Evolutionary conservation across 441 rosid species (phyloP).

Genomic region (Pelargonium fulgidum): DNA sequence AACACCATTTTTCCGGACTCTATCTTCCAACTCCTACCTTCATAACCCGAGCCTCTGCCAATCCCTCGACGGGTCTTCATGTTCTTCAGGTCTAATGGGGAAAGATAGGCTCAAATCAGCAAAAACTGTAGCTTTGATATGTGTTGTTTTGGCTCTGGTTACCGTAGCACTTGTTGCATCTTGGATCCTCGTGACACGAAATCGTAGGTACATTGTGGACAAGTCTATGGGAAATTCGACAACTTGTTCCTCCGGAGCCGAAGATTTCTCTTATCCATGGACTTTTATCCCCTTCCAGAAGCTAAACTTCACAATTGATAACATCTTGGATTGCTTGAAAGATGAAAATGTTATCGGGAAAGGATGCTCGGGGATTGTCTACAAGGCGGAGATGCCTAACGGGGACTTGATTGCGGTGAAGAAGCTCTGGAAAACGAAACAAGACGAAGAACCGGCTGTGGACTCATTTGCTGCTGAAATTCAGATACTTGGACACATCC

Average conservation of each 20-base stretch:
- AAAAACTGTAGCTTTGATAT: conserved; percentile 58
- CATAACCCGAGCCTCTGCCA: conserved; percentile 55
- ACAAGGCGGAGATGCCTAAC: conserved; percentile 72
- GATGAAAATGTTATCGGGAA: conserved; percentile 85
- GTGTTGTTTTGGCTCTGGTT: conserved; percentile 52
- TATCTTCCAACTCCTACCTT: conserved; percentile 52
- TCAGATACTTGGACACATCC: conserved; percentile 80
- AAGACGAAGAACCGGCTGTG: conserved; percentile 45
- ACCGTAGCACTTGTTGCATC: conserved; percentile 50
- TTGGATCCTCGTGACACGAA: conserved; percentile 52
- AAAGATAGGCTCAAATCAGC: conserved; percentile 51
- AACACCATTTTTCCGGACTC: conserved; percentile 69
- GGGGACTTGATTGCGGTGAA: conserved; percentile 76
- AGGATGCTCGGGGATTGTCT: conserved; percentile 91
- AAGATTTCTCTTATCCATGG: conserved; percentile 91
- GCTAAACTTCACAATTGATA: conserved; percentile 59
- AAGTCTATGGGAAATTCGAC: conserved; percentile 40
- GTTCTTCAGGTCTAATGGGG: conserved; percentile 43
- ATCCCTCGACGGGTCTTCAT: conserved; percentile 60
- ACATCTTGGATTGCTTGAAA: conserved; percentile 59
- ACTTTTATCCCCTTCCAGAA: conserved; percentile 90
- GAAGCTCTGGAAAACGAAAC: conserved; percentile 74
- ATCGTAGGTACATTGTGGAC: conserved; percentile 43
- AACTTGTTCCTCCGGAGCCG: conserved; percentile 36
- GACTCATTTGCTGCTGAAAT: conserved; percentile 87